Base-by-base conservation (phyloP, 108 stramenopile genomes). In the Mayamaea pseudoterrestris region DNA sequence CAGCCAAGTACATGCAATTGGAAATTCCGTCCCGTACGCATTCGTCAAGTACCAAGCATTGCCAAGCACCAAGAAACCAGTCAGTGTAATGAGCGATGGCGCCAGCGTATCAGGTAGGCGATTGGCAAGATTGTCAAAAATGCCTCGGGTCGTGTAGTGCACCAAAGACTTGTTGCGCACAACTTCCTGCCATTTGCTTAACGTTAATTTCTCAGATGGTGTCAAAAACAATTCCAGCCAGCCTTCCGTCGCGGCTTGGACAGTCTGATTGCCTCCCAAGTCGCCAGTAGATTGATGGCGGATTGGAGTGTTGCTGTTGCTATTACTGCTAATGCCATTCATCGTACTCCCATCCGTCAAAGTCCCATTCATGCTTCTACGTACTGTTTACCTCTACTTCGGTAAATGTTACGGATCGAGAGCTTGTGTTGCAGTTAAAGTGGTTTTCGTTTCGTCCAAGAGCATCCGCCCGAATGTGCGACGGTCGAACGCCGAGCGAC, bases 171-270 rank as follows among this genome's bases (percentile, higher is more conserved):
- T 74, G 51, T 93, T 79, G 22, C 63, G 45, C 29, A 93, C 61
- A 3, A 68, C 57, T 60, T 88, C 86, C 44, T 73, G 61, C 86
- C 86, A 93, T 31, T 70, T 68, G 54, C 66, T 58, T 45, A 93
- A 93, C 22, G 66, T 77, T 30, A 61, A 69, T 53, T 86, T 87
- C 58, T 93, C 75, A 18, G 80, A 62, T 3, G 86, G 74, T n/a
- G 78, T 93, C 21, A 93, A 63, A 47, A 93, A 83, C 51, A 93
- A 60, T 53, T 90, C 88, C 35, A 84, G 62, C 88, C 88, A 90
- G 18, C 82, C 82, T 55, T 90, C 88, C 30, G 88, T 84, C 28
- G 84, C 47, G n/a, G n/a, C n/a, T n/a, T n/a, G n/a, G n/a, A n/a
- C n/a, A n/a, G n/a, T n/a, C n/a, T n/a, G n/a, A n/a, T n/a, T n/a